Percentiles rank a stretch among this genome's conserved stretches.
These are phyloP conservation scores for Fusarium coffeatum DNA, from an alignment of 2,329 filamentous ascomycete species.

Conservation along the genomic window DNA sequence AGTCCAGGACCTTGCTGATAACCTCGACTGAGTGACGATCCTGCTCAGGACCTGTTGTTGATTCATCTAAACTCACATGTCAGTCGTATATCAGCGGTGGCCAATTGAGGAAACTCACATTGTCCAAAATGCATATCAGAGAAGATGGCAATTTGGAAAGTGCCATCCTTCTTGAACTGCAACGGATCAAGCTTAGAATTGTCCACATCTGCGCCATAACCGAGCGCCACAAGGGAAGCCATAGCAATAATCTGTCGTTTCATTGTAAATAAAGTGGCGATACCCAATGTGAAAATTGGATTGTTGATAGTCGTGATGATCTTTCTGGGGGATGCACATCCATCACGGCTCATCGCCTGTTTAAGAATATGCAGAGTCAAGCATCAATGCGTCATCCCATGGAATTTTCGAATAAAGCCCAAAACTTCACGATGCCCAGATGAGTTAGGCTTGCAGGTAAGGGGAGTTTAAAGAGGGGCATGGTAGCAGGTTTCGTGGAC, in stretches of 20 bases:
- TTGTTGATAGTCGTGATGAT: neutral
- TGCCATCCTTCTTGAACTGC: constrained; percentile 34
- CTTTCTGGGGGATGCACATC: neutral
- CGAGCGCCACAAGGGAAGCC: constrained; percentile 11
- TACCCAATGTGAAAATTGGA: neutral
- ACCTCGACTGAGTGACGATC: constrained; percentile 69
- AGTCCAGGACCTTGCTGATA: constrained; percentile 67
- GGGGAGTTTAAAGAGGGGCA: constrained; percentile 9
- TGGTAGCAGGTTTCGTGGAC: constrained; percentile 1
- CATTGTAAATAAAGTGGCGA: neutral
- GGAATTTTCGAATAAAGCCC: neutral
- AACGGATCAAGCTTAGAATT: constrained; percentile 32
- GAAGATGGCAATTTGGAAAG: constrained; percentile 42
- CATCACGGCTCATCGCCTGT: constrained; percentile 1
- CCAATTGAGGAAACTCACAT: constrained; percentile 12
- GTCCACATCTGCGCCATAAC: constrained; percentile 10
- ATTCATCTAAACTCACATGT: constrained; percentile 26
- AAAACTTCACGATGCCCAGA: constrained; percentile 11
- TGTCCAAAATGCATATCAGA: constrained; percentile 44
- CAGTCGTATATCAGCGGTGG: neutral
- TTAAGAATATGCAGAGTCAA: constrained; percentile 18
- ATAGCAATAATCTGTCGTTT: constrained; percentile 1
- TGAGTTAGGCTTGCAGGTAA: constrained; percentile 8
- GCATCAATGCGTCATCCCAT: constrained; percentile 25
- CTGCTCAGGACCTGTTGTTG: constrained; percentile 54